Percentiles rank a stretch among this genome's conserved stretches.
phyloP scores from a whole-genome alignment of 768 basidiomycete species.

The Hypsizygus marmoreus region DNA sequence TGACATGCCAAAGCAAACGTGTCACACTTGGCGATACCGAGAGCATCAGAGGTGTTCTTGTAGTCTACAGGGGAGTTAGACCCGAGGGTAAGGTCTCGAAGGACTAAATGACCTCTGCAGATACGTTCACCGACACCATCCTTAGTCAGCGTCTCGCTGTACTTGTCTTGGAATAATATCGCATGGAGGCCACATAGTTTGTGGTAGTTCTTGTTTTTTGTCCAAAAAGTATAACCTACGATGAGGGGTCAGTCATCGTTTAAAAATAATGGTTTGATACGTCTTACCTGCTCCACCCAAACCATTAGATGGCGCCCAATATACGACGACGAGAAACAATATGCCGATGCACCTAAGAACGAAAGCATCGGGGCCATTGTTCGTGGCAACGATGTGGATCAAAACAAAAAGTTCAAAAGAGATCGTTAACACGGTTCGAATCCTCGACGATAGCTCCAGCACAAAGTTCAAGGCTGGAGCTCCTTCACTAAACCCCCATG shows the following conservation, averaged over 20 bases:
- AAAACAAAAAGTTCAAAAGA: slow-evolving; percentile 26
- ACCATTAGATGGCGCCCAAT: slow-evolving; percentile 36
- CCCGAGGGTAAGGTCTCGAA: not conserved
- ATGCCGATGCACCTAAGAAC: slow-evolving; percentile 27
- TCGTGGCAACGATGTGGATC: slow-evolving; percentile 20
- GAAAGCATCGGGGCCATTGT: slow-evolving; percentile 20
- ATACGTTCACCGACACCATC: slow-evolving; percentile 37
- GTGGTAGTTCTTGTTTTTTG: slow-evolving; percentile 35
- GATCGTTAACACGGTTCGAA: slow-evolving; percentile 25
- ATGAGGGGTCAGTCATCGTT: not conserved
- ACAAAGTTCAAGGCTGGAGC: slow-evolving; percentile 39
- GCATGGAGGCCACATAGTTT: slow-evolving; percentile 37
- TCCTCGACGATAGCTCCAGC: slow-evolving; percentile 20
- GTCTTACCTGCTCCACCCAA: slow-evolving; percentile 37
- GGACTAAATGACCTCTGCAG: slow-evolving; percentile 27
- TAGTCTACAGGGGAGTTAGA: slow-evolving; percentile 33
- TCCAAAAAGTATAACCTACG: slow-evolving; percentile 44
- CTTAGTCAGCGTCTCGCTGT: slow-evolving; percentile 36
- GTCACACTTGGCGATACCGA: slow-evolving; percentile 33
- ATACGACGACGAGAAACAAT: slow-evolving; percentile 29
- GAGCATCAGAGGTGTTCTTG: slow-evolving; percentile 23
- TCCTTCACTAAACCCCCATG: slow-evolving; percentile 30
- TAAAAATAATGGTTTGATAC: not conserved
- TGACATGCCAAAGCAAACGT: slow-evolving; percentile 28
- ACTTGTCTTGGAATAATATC: slow-evolving; percentile 37